Percentiles rank a stretch among this genome's conserved stretches.
These are phyloP conservation scores for Citrullus amarus DNA, from an alignment of 306 rosid species.

Conservation along the genomic window DNA sequence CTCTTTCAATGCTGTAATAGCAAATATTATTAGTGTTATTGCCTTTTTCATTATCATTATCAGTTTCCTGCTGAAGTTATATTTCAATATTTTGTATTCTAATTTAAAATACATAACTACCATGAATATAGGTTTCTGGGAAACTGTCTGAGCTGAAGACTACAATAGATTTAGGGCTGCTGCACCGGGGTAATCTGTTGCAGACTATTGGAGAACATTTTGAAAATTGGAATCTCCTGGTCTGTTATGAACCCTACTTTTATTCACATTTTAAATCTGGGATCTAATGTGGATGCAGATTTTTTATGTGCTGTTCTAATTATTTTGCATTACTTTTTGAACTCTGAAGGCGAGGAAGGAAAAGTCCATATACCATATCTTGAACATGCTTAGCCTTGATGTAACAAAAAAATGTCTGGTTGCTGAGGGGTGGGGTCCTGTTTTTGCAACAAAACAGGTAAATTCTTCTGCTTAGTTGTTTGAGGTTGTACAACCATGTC, in stretches of 20 bases:
- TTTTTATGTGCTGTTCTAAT: conserved; percentile 3
- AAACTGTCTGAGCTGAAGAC: conserved; percentile 70
- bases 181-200: conserved; percentile 59
- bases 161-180: conserved; percentile 64
- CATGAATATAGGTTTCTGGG: conserved; percentile 50
- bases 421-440: conserved; percentile 96
- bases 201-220: conserved; percentile 56
- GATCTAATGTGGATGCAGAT: not conserved
- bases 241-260: conserved; percentile 19
- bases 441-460: conserved; percentile 81
- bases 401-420: conserved; percentile 94
- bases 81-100: not conserved
- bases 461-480: not conserved
- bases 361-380: conserved; percentile 76
- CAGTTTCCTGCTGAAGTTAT: not conserved
- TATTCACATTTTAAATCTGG: not conserved
- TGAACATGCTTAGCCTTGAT: conserved; percentile 93
- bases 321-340: conserved; percentile 22
- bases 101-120: not conserved
- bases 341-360: conserved; percentile 81
- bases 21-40: not conserved
- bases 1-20: not conserved
- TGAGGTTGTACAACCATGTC: too few relatives aligned
- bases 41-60: not conserved
- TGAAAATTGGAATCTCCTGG: conserved; percentile 79